phyloP scores from a whole-genome alignment of 2,329 filamentous ascomycete genomes.

The Rhynchosporium secalis region DNA sequence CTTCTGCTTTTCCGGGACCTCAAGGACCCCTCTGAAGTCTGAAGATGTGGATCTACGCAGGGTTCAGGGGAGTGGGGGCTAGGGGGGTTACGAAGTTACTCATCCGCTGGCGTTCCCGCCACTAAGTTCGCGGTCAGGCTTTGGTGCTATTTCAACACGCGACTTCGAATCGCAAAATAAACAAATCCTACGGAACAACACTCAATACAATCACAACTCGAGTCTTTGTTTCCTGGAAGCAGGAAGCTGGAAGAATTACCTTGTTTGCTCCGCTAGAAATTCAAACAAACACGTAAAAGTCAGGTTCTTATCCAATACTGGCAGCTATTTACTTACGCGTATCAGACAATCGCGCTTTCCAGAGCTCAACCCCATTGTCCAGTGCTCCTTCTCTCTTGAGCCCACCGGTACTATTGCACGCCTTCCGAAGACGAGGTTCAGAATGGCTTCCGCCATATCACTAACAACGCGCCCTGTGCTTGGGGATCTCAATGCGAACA shows the following conservation, averaged over 20 bases:
- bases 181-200: not conserved
- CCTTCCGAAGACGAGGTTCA: not conserved
- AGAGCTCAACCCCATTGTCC: not conserved
- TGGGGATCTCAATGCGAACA: slow-evolving; percentile 67
- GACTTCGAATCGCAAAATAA: not conserved
- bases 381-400: slow-evolving; percentile 1
- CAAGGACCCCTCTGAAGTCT: too few relatives aligned
- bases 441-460: slow-evolving; percentile 4
- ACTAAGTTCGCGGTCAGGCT: slow-evolving; percentile 1
- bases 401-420: not conserved
- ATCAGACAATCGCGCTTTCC: slow-evolving; percentile 7
- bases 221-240: not conserved
- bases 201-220: not conserved
- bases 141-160: not conserved
- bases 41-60: too few relatives aligned
- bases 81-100: too few relatives aligned
- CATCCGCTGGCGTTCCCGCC: not conserved
- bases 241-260: not conserved
- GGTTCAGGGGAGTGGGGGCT: too few relatives aligned
- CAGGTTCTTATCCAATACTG: not conserved
- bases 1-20: too few relatives aligned
- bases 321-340: slow-evolving; percentile 4
- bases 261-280: too few relatives aligned
- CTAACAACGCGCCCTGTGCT: slow-evolving; percentile 28
- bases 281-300: not conserved